A percentile compares a stretch with the other conserved stretches of the same genome.
phyloP scores from a whole-genome alignment of 805 yeast species.

The Cyberlindnera americana region DNA sequence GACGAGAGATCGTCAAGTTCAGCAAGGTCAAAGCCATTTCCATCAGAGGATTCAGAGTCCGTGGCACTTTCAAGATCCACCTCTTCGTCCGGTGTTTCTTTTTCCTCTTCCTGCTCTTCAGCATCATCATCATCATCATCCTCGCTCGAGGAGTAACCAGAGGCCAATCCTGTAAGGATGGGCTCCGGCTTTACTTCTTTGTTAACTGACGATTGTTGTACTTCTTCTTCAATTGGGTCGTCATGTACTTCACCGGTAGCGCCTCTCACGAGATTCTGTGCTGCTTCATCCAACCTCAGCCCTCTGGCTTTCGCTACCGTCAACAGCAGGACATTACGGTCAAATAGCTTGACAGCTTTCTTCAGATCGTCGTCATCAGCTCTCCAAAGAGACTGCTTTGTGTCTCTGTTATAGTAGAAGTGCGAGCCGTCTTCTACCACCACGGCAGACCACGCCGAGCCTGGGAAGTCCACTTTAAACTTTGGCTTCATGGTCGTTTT shows the following conservation, averaged over 20 bases:
- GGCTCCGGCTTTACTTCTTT: not conserved
- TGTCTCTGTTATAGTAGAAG: slow-evolving; percentile 34
- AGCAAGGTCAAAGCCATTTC: slow-evolving; percentile 20
- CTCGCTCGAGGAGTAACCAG: slow-evolving; percentile 24
- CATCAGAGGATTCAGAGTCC: slow-evolving; percentile 28
- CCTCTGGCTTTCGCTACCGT: slow-evolving; percentile 39
- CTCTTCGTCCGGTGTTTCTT: too few species aligned
- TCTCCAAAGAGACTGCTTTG: slow-evolving; percentile 34
- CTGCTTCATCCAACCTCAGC: slow-evolving; percentile 20
- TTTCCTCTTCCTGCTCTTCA: slow-evolving; percentile 5
- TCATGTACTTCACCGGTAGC: not conserved
- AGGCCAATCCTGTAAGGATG: slow-evolving; percentile 2
- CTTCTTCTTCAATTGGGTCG: not conserved
- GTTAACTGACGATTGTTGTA: slow-evolving; percentile 1
- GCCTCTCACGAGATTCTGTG: slow-evolving; percentile 1
- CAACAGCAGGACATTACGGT: slow-evolving; percentile 27
- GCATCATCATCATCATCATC: slow-evolving; percentile 6
- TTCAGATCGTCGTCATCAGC: slow-evolving; percentile 32
- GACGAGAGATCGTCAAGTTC: slow-evolving; percentile 24
- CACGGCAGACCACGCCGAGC: slow-evolving; percentile 38
- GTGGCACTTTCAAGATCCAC: too few species aligned
- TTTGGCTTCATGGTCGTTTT: not conserved
- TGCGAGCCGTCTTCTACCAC: slow-evolving; percentile 40
- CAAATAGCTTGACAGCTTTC: slow-evolving; percentile 27
- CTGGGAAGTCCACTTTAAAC: slow-evolving; percentile 10